Conservation (phyloP, 108 stramenopile genomes). For the Phaeodactylum tricornutum region DNA sequence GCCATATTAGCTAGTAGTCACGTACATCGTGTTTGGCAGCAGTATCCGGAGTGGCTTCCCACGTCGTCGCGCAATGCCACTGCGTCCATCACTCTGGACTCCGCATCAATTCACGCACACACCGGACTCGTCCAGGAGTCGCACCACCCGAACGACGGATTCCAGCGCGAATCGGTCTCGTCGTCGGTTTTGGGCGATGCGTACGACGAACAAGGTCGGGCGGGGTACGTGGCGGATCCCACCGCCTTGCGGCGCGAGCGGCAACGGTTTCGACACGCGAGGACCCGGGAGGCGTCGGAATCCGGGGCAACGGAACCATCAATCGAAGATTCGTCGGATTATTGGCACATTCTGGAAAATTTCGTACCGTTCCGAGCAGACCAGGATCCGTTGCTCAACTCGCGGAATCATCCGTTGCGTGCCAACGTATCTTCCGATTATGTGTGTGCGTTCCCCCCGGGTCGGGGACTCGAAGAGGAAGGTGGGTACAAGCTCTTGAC, state of each 20-base stretch:
- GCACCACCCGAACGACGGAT: too few relatives aligned
- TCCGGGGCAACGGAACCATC: background rate
- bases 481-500: constrained; percentile 27
- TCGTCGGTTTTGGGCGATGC: background rate
- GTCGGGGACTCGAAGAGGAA: constrained; percentile 25
- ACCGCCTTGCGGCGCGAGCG: background rate
- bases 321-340: background rate
- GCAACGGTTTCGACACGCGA: background rate
- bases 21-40: too few relatives aligned
- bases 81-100: too few relatives aligned
- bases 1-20: too few relatives aligned
- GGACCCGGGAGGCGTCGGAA: background rate
- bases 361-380: background rate
- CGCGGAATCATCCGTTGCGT: background rate
- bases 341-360: too few relatives aligned
- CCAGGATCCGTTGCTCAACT: background rate
- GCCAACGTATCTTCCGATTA: background rate
- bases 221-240: constrained; percentile 6
- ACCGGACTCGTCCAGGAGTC: too few relatives aligned
- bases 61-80: too few relatives aligned
- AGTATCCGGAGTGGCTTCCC: too few relatives aligned
- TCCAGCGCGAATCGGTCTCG: too few relatives aligned
- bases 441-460: constrained; percentile 17
- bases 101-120: too few relatives aligned
- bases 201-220: background rate